A percentile compares a stretch with the other conserved stretches of the same genome.
These are phyloP conservation scores for Stromatinia cepivora DNA, from an alignment of 2,329 filamentous ascomycete species.

Conservation along the genomic window DNA sequence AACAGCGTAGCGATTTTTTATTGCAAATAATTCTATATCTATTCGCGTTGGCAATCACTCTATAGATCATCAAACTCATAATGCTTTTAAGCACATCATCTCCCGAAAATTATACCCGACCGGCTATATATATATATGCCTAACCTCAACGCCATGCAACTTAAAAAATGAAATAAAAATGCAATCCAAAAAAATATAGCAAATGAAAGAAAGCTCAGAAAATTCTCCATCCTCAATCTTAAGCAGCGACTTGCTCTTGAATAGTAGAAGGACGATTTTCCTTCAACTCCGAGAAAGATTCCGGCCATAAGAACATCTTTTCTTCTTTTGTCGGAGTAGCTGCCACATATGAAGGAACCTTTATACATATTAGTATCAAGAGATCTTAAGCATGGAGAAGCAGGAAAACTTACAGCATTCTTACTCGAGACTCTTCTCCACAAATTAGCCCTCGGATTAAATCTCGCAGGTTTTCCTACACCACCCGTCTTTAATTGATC, in stretches of 20 bases:
- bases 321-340: slow-evolving; percentile 57
- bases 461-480: slow-evolving; percentile 57
- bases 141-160: slow-evolving; percentile 12
- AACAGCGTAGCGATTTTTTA: neutral
- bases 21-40: neutral
- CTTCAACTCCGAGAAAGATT: slow-evolving; percentile 50
- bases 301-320: slow-evolving; percentile 63
- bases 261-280: slow-evolving; percentile 8
- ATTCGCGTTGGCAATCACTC: neutral
- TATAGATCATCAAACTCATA: neutral
- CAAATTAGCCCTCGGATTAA: slow-evolving; percentile 68
- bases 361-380: slow-evolving; percentile 4
- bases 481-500: slow-evolving; percentile 63
- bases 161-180: neutral
- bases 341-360: slow-evolving; percentile 50
- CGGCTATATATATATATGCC: neutral
- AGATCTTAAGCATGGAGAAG: neutral
- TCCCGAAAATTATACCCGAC: neutral
- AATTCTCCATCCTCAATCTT: neutral
- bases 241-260: neutral
- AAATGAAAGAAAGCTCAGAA: neutral
- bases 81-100: neutral
- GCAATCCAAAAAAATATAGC: neutral
- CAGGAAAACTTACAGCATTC: slow-evolving; percentile 44
- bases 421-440: slow-evolving; percentile 64